phyloP scores from a whole-genome alignment of 1,139 yeast genomes.

The Wickerhamiella infanticola region DNA sequence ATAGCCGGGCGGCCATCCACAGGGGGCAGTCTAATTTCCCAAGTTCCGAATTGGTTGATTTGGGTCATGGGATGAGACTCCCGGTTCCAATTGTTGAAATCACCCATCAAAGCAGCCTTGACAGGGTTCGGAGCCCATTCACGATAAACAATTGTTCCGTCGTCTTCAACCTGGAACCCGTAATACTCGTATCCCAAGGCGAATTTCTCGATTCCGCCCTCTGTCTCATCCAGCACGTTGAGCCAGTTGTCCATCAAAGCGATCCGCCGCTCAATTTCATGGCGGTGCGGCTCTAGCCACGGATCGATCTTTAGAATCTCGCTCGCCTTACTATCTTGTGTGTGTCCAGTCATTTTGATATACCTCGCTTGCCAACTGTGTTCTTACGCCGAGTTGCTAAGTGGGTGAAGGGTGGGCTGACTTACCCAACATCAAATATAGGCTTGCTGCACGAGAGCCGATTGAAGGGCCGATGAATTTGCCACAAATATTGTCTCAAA shows the following conservation, averaged over 20 bases:
- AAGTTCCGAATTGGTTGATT: constrained; percentile 44
- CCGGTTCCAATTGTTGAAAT: constrained; percentile 72
- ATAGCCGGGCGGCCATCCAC: constrained; percentile 44
- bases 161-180: constrained; percentile 52
- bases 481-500: background rate
- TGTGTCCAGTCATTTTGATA: too few relatives aligned
- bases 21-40: constrained; percentile 40
- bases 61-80: constrained; percentile 38
- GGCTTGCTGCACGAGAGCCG: too few relatives aligned
- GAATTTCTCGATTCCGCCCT: constrained; percentile 36
- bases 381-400: too few relatives aligned
- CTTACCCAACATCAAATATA: too few relatives aligned
- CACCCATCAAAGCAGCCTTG: constrained; percentile 67
- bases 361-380: too few relatives aligned
- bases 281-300: constrained; percentile 70
- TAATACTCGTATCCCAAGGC: constrained; percentile 48
- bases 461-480: background rate
- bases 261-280: constrained; percentile 40
- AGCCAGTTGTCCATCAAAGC: constrained; percentile 44
- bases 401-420: too few relatives aligned
- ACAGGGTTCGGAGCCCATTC: constrained; percentile 88
- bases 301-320: constrained; percentile 51
- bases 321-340: background rate
- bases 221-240: constrained; percentile 30
- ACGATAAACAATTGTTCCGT: constrained; percentile 42